These are phyloP conservation scores for Datisca glomerata DNA, from an alignment of 306 rosid species.

Conservation along the genomic window DNA sequence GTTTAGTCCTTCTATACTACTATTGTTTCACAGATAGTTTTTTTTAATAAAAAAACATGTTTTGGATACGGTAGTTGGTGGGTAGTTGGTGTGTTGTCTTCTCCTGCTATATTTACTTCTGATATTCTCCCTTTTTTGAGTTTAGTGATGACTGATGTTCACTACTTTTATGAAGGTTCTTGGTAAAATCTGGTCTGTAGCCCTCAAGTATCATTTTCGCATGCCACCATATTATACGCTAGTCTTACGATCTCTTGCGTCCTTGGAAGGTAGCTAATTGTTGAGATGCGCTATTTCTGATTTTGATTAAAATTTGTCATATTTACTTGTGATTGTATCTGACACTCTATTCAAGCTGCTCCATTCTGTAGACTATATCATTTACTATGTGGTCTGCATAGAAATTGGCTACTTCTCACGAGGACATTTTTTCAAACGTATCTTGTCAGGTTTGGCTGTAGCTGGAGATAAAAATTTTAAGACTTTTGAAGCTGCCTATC, in stretches of 20 bases:
- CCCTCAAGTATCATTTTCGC: slow-evolving; percentile 82
- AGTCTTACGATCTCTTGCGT: slow-evolving; percentile 80
- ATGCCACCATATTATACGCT: slow-evolving; percentile 96
- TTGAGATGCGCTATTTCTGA: slow-evolving; percentile 3
- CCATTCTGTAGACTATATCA: no score
- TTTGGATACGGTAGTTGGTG: no score
- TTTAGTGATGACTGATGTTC: slow-evolving; percentile 8
- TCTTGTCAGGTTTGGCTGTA: slow-evolving; percentile 63
- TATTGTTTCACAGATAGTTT: no score
- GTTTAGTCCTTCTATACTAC: no score
- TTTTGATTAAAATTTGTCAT: not conserved
- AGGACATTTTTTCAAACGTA: slow-evolving; percentile 1
- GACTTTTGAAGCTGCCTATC: slow-evolving; percentile 95
- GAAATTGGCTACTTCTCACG: not conserved
- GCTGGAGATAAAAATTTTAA: slow-evolving; percentile 68
- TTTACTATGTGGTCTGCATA: not conserved
- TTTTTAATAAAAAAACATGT: no score
- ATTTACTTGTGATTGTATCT: not conserved
- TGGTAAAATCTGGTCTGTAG: slow-evolving; percentile 80
- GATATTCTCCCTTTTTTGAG: slow-evolving; percentile 5
- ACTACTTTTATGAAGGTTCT: slow-evolving; percentile 54
- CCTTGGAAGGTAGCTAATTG: slow-evolving; percentile 98
- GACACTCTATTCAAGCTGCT: not conserved
- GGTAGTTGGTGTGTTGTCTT: not conserved
- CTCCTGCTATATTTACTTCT: not conserved